A percentile compares a stretch with the other conserved stretches of the same genome.
Conservation (phyloP, 1,284 basidiomycete species). For the Somion occarium region DNA sequence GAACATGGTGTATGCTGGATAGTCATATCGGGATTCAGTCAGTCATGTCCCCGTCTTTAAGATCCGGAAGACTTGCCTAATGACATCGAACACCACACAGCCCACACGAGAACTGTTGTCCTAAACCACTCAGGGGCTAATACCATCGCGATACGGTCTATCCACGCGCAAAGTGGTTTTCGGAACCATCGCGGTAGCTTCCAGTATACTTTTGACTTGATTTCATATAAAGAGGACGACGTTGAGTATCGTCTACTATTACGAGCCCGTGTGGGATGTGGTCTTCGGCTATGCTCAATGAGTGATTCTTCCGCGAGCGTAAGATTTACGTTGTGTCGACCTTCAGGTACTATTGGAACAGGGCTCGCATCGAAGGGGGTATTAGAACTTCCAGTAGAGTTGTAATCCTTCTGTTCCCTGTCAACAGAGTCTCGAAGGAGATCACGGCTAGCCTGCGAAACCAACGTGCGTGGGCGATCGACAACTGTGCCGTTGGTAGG, state of each 20-base stretch:
- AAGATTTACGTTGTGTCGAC: background rate
- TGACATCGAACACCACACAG: slow-evolving; percentile 77
- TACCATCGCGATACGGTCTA: slow-evolving; percentile 70
- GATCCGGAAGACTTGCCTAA: slow-evolving; percentile 51
- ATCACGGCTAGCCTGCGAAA: slow-evolving; percentile 16
- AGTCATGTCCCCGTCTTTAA: too few species aligned
- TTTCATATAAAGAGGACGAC: slow-evolving; percentile 38
- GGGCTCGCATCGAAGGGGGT: background rate
- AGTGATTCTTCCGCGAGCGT: background rate
- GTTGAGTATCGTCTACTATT: slow-evolving; percentile 17
- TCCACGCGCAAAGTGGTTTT: slow-evolving; percentile 60
- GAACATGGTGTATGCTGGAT: slow-evolving; percentile 87
- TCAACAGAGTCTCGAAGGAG: slow-evolving; percentile 15
- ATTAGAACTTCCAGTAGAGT: slow-evolving; percentile 30
- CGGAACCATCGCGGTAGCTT: slow-evolving; percentile 40
- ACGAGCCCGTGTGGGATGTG: background rate
- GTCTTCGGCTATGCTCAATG: background rate
- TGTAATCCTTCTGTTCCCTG: slow-evolving; percentile 31
- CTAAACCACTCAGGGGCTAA: slow-evolving; percentile 78
- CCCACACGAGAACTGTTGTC: slow-evolving; percentile 85
- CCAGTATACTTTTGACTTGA: slow-evolving; percentile 33
- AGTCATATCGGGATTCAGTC: background rate
- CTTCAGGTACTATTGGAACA: background rate
- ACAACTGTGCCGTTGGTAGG: background rate
- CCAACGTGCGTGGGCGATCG: slow-evolving; percentile 8